Evolutionary conservation across 2,329 filamentous ascomycete species (phyloP).

Genomic region (Botrytis tulipae): DNA sequence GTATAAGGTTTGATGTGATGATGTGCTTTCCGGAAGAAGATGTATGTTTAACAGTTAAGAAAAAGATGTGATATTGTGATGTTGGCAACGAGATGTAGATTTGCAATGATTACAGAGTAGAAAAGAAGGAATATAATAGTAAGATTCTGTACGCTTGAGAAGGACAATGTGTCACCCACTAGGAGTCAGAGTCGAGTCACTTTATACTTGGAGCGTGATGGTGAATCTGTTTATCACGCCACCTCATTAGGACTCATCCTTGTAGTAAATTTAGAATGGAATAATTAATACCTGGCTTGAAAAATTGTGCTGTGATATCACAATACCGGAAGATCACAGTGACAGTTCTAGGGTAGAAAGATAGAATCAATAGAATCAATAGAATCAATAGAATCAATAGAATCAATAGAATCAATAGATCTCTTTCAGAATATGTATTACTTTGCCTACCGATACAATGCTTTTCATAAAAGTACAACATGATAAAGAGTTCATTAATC

Average conservation of each 20-base stretch:
- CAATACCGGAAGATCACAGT: not conserved
- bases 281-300: not conserved
- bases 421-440: not conserved
- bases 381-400: too few relatives aligned
- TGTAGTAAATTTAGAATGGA: not conserved
- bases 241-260: not conserved
- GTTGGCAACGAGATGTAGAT: not conserved
- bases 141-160: not conserved
- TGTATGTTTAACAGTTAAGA: not conserved
- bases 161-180: not conserved
- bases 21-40: not conserved
- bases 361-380: not conserved
- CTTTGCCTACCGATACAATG: constrained; percentile 3
- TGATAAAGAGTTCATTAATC: constrained; percentile 6
- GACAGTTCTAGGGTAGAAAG: not conserved
- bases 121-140: not conserved
- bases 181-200: not conserved
- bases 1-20: not conserved
- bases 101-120: not conserved
- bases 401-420: not conserved
- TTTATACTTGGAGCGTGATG: not conserved
- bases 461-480: not conserved
- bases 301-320: not conserved
- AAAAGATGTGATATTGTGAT: not conserved
- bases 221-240: not conserved